Percentiles rank a stretch among this genome's conserved stretches.
phyloP scores from a whole-genome alignment of 306 rosid genomes.

The Pterocarpus santalinus region DNA sequence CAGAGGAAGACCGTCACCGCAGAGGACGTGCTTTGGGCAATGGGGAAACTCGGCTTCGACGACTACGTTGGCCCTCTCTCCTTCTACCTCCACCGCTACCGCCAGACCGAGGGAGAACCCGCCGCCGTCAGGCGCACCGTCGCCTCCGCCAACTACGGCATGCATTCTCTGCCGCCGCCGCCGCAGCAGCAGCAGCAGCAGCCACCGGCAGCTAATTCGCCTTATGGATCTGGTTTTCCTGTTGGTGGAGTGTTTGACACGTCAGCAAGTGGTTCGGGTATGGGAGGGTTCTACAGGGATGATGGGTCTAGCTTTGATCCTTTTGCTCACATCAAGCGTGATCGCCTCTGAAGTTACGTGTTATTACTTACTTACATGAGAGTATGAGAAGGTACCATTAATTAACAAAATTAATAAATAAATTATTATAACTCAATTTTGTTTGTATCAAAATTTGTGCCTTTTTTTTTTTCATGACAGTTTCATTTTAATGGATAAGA shows the following conservation, averaged over 20 bases:
- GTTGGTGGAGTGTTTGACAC: neutral
- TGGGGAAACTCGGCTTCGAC: conserved; percentile 76
- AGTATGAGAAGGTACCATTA: too few relatives aligned
- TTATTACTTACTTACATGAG: too few relatives aligned
- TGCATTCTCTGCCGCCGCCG: neutral
- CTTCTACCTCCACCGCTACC: conserved; percentile 61
- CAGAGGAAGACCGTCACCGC: conserved; percentile 77
- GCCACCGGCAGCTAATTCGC: neutral
- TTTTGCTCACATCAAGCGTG: conserved; percentile 24
- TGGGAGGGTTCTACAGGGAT: neutral
- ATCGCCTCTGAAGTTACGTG: neutral
- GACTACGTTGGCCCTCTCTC: conserved; percentile 65
- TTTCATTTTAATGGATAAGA: too few relatives aligned
- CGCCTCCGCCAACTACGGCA: neutral
- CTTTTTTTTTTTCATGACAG: too few relatives aligned
- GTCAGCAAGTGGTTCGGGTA: neutral
- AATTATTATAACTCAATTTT: too few relatives aligned
- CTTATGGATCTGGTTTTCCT: neutral
- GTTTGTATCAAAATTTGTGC: too few relatives aligned
- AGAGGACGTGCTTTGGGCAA: conserved; percentile 78
- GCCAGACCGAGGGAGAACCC: conserved; percentile 44
- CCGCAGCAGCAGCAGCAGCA: neutral
- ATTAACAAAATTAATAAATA: too few relatives aligned
- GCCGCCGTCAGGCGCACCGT: conserved; percentile 6
- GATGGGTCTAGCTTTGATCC: conserved; percentile 12